Percentiles rank a stretch among this genome's conserved stretches.
These are phyloP conservation scores for Trichosporon asahii DNA, from an alignment of 1,284 basidiomycete genomes.

Conservation along the genomic window DNA sequence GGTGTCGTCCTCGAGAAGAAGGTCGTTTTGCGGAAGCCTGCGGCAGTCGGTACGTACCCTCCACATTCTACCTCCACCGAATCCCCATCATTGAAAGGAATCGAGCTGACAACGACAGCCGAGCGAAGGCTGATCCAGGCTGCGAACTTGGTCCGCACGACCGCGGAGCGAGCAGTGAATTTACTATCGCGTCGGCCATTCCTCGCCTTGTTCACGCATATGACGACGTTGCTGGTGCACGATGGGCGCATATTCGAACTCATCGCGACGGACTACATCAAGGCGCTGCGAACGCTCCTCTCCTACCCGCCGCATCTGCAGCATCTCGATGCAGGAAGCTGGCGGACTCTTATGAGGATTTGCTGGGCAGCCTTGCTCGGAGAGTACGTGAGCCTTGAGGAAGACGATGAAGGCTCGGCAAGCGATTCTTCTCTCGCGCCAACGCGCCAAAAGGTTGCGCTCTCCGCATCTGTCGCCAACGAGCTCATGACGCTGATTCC, in stretches of 20 bases:
- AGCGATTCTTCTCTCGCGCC: constrained; percentile 31
- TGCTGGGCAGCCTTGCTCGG: constrained; percentile 73
- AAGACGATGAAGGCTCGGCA: constrained; percentile 28
- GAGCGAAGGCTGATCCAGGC: constrained; percentile 16
- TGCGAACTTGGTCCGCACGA: constrained; percentile 37
- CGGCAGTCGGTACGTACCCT: constrained; percentile 31
- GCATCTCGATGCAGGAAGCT: constrained; percentile 63
- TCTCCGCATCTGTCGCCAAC: constrained; percentile 13
- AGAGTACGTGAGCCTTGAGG: constrained; percentile 56
- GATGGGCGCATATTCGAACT: constrained; percentile 60
- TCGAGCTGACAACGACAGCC: constrained; percentile 10
- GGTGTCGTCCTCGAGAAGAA: constrained; percentile 64
- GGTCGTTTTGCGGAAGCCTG: constrained; percentile 55
- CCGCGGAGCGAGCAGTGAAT: constrained; percentile 41
- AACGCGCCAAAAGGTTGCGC: constrained; percentile 5
- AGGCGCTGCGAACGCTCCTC: constrained; percentile 66
- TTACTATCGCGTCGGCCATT: constrained; percentile 36
- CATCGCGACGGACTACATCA: constrained; percentile 74
- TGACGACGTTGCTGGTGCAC: constrained; percentile 63
- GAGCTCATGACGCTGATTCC: constrained; percentile 67
- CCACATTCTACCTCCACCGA: neutral
- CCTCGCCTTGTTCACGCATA: constrained; percentile 60
- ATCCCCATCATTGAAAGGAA: too few relatives aligned
- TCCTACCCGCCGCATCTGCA: constrained; percentile 72
- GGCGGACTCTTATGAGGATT: constrained; percentile 66